Evolutionary conservation across 1,284 basidiomycete species (phyloP).

Genomic region (Sporisorium sorghi): DNA sequence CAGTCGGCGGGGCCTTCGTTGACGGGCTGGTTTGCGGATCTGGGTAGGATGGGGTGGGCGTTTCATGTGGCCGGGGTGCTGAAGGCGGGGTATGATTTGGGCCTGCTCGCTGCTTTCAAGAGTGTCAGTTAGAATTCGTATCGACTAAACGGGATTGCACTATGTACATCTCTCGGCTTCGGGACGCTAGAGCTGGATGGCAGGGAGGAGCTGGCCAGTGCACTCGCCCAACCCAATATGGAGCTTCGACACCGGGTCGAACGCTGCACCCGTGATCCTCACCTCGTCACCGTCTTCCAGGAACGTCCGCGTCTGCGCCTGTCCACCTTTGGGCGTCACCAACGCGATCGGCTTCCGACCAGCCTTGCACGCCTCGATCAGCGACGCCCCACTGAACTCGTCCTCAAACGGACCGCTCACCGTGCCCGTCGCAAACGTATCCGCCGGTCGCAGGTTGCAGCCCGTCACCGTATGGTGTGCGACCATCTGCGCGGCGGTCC

Average conservation of each 20-base stretch:
- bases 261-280: constrained; percentile 12
- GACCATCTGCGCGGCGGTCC: constrained; percentile 37
- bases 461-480: constrained; percentile 35
- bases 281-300: constrained; percentile 9
- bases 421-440: constrained; percentile 36
- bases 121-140: constrained; percentile 12
- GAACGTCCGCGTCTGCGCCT: constrained; percentile 11
- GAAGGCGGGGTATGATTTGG: constrained; percentile 28
- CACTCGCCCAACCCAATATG: constrained; percentile 21
- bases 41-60: constrained; percentile 21
- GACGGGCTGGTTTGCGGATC: constrained; percentile 20
- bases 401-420: constrained; percentile 24
- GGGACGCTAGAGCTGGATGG: background rate
- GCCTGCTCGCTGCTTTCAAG: constrained; percentile 21
- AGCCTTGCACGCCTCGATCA: constrained; percentile 22
- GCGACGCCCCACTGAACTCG: constrained; percentile 15
- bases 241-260: constrained; percentile 13
- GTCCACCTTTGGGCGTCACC: constrained; percentile 1
- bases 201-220: constrained; percentile 11
- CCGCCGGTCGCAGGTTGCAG: constrained; percentile 27
- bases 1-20: constrained; percentile 25
- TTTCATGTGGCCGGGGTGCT: constrained; percentile 23
- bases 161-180: too few relatives aligned
- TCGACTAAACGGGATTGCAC: too few relatives aligned
- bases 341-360: constrained; percentile 17